phyloP scores from a whole-genome alignment of 306 rosid genomes.

The Albizia julibrissin region DNA sequence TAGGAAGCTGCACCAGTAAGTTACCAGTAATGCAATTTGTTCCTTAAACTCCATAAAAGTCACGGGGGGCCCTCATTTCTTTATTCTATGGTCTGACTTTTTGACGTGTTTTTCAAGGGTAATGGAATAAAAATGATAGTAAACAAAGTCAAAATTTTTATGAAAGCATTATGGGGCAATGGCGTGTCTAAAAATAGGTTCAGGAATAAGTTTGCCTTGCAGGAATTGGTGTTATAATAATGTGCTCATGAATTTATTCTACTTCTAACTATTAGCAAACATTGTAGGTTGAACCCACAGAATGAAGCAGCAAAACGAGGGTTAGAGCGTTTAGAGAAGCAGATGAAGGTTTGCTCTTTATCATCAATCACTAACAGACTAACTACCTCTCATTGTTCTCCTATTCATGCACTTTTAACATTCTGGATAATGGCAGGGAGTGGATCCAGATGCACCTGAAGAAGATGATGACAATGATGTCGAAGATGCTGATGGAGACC shows the following conservation, averaged over 20 bases:
- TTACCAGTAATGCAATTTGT: no score
- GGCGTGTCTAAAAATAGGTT: neutral
- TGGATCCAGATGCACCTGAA: constrained; percentile 99
- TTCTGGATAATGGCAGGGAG: constrained; percentile 56
- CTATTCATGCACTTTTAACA: constrained; percentile 22
- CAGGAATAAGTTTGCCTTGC: neutral
- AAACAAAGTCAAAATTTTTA: no score
- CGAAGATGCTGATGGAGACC: constrained; percentile 96
- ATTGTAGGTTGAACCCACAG: constrained; percentile 85
- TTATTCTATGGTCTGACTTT: no score
- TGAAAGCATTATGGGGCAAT: no score
- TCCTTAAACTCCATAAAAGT: no score
- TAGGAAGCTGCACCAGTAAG: no score
- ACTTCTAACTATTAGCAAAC: constrained; percentile 28
- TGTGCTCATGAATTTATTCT: constrained; percentile 23
- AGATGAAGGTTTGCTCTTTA: constrained; percentile 75
- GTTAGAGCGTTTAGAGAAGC: constrained; percentile 94
- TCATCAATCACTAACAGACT: constrained; percentile 4
- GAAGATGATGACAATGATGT: constrained; percentile 97
- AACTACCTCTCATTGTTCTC: constrained; percentile 17
- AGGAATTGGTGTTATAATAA: neutral
- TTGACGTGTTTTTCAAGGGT: no score
- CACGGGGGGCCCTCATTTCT: no score
- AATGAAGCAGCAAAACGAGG: constrained; percentile 97
- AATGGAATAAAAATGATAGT: no score